These are phyloP conservation scores for Luffa acutangula DNA, from an alignment of 306 rosid species.

Conservation along the genomic window DNA sequence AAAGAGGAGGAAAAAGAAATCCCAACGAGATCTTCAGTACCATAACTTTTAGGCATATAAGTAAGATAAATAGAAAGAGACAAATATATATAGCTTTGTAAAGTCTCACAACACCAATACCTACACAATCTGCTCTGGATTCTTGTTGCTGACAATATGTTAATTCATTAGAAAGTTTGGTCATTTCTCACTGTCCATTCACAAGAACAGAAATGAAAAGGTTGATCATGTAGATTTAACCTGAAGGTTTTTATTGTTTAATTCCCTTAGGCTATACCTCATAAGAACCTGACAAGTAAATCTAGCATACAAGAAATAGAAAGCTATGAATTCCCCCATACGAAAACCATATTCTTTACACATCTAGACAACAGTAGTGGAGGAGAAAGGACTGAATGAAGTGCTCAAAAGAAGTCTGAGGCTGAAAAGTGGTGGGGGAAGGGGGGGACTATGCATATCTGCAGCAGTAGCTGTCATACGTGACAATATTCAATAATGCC, in stretches of 20 bases:
- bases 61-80: conserved; percentile 11
- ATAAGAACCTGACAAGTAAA: not conserved
- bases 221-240: conserved; percentile 1
- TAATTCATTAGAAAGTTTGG: conserved; percentile 1
- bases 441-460: conserved; percentile 2
- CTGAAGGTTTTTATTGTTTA: not conserved
- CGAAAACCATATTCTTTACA: not conserved
- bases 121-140: conserved; percentile 2
- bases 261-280: not conserved
- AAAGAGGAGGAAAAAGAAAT: not conserved
- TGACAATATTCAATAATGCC: conserved; percentile 10
- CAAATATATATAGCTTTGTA: conserved; percentile 3
- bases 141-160: conserved; percentile 6
- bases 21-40: not conserved
- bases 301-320: not conserved
- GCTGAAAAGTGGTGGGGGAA: not conserved
- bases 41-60: not conserved
- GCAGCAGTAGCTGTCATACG: conserved; percentile 7
- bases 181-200: conserved; percentile 5
- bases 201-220: not conserved
- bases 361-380: not conserved
- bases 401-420: not conserved
- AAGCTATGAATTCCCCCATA: not conserved
- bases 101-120: not conserved
- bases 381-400: not conserved